phyloP scores from a whole-genome alignment of 202 grass and related monocot species.

The Setaria viridis region DNA sequence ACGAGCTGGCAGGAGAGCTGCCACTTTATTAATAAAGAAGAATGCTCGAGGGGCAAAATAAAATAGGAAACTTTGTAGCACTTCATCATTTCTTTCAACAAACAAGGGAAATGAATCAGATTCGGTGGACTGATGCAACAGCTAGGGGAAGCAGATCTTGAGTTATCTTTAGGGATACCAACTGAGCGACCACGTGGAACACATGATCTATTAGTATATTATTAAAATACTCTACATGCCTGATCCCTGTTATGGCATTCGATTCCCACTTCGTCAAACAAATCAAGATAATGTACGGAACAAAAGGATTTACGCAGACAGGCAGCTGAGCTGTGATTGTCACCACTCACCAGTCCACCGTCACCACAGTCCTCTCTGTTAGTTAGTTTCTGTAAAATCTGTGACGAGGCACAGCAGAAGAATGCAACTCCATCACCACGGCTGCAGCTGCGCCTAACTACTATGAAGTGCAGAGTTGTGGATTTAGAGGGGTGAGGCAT shows the following conservation, averaged over 20 bases:
- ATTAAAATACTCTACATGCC: not conserved
- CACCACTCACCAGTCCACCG: not conserved
- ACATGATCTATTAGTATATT: slow-evolving; percentile 17
- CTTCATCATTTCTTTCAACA: not conserved
- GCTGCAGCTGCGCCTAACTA: too few species aligned
- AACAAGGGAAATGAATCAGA: not conserved
- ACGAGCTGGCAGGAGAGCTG: too few species aligned
- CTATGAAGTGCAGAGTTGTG: too few species aligned
- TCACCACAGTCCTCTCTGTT: not conserved
- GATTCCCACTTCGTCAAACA: not conserved
- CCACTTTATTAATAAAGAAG: too few species aligned
- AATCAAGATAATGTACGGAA: not conserved
- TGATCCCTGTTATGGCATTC: not conserved
- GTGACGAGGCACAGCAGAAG: not conserved
- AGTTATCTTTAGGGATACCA: not conserved
- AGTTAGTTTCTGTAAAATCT: not conserved
- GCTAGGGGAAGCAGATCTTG: not conserved
- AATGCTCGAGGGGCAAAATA: too few species aligned
- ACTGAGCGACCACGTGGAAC: not conserved
- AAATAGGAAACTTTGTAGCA: too few species aligned
- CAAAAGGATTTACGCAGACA: not conserved
- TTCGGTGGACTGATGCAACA: not conserved
- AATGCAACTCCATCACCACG: not conserved
- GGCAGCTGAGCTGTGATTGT: not conserved
- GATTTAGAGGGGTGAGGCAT: too few species aligned